Conservation (phyloP, 352 stramenopile species). For the Phytophthora europaea region DNA sequence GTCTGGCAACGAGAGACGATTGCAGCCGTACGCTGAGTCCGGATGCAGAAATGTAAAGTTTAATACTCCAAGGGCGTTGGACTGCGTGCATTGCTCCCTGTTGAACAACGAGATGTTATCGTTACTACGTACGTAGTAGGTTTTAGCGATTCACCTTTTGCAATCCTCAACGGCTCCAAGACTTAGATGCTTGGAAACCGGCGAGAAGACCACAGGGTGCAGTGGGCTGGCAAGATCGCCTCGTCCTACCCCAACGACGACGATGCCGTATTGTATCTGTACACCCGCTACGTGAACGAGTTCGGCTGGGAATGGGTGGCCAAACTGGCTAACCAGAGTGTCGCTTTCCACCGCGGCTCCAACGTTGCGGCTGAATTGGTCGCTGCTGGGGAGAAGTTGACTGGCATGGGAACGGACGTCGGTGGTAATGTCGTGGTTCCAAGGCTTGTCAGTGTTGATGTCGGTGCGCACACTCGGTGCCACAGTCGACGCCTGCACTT, state of each 20-base stretch:
- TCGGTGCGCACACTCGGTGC: constrained; percentile 47
- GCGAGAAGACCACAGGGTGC: neutral
- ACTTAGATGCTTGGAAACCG: too few species aligned
- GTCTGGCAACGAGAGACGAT: too few species aligned
- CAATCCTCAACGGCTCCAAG: too few species aligned
- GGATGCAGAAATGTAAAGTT: too few species aligned
- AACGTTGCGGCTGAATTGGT: constrained; percentile 37
- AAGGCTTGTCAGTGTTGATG: constrained; percentile 42
- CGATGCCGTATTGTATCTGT: constrained; percentile 60
- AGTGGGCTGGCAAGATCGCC: constrained; percentile 51
- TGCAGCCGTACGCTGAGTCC: too few species aligned
- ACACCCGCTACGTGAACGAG: constrained; percentile 50
- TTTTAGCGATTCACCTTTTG: too few species aligned
- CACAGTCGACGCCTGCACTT: constrained; percentile 35
- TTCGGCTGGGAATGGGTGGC: constrained; percentile 63
- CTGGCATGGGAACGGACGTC: constrained; percentile 32
- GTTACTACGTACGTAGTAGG: too few species aligned
- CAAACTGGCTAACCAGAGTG: constrained; percentile 47
- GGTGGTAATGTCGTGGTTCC: constrained; percentile 21
- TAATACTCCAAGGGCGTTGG: too few species aligned
- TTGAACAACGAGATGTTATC: too few species aligned
- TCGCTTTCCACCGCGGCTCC: constrained; percentile 48
- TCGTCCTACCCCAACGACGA: constrained; percentile 65
- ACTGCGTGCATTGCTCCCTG: too few species aligned
- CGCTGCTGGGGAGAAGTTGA: constrained; percentile 34